Evolutionary conservation across 495 filamentous ascomycete genomes (phyloP), one percentile per base, ranked within the genome.

Genomic region (Lasiosphaeriaceae sp.): DNA sequence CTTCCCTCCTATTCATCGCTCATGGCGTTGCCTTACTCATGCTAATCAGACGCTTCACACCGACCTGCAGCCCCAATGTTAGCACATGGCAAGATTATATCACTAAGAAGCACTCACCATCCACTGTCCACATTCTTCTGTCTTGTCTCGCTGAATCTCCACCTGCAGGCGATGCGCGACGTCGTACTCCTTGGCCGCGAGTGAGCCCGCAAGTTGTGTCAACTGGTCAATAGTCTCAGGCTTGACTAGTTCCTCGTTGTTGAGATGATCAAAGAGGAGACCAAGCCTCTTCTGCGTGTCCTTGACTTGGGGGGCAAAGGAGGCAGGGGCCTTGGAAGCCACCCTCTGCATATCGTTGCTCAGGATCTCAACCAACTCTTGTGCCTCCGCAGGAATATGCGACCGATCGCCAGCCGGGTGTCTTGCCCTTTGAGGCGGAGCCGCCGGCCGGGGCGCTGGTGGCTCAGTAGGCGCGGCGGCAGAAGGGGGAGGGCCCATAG

Each of bases 191-290:
- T 83, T 87, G 0, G 67, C 72, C 58, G 87, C 82, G 17, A 97
- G 65, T 11, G 87, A 86, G 55, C 79, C 72, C 12, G 88, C 83
- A 19, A 94, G 70, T 66, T 88, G 78, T 24, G 68, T 66, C 45
- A 82, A 64, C 57, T 86, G 80, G 55, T 83, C 74, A 44, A 97
- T 76, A 7, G 93, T 96, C 63, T 92, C 90, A 24, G 85, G 80
- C 68, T 86, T 89, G 50, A 97, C 78, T 22, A 98, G 75, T 57
- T 96, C 90, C 65, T 90, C 88, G 65, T 97, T 97, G 77, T 97
- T 97, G 50, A 98, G 78, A 71, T 96, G 91, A 65, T 97, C 92
- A 73, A 96, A 98, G 11, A 98, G 81, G 52, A 96, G 86, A 59
- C 86, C 88, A 55, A 98, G 78, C 44, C 93, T 82, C 71, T 95